A percentile compares a stretch with the other conserved stretches of the same genome.
Conservation (phyloP, 2,329 filamentous ascomycete species). For the Anthostomella pinea region DNA sequence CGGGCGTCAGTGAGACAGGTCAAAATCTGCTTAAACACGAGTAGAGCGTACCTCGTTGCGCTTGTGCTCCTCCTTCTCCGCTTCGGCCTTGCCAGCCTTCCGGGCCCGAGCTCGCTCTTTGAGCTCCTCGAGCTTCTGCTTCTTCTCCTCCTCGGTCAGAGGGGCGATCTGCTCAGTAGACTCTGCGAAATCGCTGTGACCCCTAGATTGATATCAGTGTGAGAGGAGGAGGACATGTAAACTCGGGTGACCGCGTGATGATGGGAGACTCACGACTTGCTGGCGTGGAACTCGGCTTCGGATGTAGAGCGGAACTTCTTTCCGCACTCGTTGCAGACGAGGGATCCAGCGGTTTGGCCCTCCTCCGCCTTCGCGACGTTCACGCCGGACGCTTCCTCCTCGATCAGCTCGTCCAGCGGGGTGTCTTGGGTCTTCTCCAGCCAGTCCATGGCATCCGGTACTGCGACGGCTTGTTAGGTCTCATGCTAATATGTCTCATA, state of each 20-base stretch:
- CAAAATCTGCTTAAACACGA: not conserved
- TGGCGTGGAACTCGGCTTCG: slow-evolving; percentile 85
- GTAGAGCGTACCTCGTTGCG: slow-evolving; percentile 68
- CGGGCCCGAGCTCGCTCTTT: slow-evolving; percentile 70
- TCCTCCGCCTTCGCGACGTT: slow-evolving; percentile 61
- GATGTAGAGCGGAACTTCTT: slow-evolving; percentile 83
- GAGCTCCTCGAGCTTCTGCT: slow-evolving; percentile 72
- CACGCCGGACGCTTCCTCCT: slow-evolving; percentile 50
- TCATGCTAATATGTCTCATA: not conserved
- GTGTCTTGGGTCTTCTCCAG: slow-evolving; percentile 89
- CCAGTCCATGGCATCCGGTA: slow-evolving; percentile 91
- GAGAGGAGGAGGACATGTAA: slow-evolving; percentile 16
- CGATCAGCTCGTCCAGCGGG: slow-evolving; percentile 75
- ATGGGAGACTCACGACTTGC: slow-evolving; percentile 63
- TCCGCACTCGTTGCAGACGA: slow-evolving; percentile 92
- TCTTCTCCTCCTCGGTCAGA: slow-evolving; percentile 88
- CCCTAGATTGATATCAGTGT: slow-evolving; percentile 45
- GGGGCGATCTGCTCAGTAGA: slow-evolving; percentile 90
- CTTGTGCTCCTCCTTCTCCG: slow-evolving; percentile 79
- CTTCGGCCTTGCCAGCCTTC: slow-evolving; percentile 61
- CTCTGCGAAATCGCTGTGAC: slow-evolving; percentile 87
- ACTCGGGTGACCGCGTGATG: not conserved
- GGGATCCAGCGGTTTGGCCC: slow-evolving; percentile 71
- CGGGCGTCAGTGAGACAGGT: slow-evolving; percentile 16
- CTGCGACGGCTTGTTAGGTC: slow-evolving; percentile 50